phyloP scores from a whole-genome alignment of 2,329 filamentous ascomycete species.

The Fusarium sp. region DNA sequence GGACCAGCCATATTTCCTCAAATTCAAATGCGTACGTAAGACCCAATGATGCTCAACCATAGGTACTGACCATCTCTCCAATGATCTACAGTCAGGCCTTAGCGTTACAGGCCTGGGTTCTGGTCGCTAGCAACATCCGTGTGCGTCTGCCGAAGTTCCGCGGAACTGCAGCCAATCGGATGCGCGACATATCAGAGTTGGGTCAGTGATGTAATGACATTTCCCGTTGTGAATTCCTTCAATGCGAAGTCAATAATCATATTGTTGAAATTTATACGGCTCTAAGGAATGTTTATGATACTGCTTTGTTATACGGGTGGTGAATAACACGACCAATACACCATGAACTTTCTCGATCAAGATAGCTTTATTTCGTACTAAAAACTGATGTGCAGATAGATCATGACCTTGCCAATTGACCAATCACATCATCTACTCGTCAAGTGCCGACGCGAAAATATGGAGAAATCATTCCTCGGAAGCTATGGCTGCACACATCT shows the following conservation, averaged over 20 bases:
- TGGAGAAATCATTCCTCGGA: slow-evolving; percentile 21
- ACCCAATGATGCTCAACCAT: no score
- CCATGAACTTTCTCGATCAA: no score
- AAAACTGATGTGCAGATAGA: rapidly evolving
- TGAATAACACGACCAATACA: no score
- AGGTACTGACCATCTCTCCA: no score
- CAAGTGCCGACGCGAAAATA: slow-evolving; percentile 8
- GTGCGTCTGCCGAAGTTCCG: slow-evolving; percentile 18
- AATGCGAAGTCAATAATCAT: no score
- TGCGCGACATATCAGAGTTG: background rate
- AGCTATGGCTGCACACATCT: slow-evolving; percentile 3
- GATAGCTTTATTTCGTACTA: no score
- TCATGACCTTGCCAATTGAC: rapidly evolving
- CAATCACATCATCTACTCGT: background rate
- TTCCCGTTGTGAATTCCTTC: background rate
- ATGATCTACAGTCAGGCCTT: no score
- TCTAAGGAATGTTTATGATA: background rate
- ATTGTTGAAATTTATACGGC: background rate
- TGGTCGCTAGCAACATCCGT: background rate
- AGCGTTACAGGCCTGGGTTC: no score
- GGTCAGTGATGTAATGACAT: background rate
- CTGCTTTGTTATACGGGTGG: background rate
- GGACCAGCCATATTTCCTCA: no score
- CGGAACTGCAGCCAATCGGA: slow-evolving; percentile 33
- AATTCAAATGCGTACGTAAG: no score